phyloP scores from a whole-genome alignment of 148 eudicot species.

The Arbutus unedo region DNA sequence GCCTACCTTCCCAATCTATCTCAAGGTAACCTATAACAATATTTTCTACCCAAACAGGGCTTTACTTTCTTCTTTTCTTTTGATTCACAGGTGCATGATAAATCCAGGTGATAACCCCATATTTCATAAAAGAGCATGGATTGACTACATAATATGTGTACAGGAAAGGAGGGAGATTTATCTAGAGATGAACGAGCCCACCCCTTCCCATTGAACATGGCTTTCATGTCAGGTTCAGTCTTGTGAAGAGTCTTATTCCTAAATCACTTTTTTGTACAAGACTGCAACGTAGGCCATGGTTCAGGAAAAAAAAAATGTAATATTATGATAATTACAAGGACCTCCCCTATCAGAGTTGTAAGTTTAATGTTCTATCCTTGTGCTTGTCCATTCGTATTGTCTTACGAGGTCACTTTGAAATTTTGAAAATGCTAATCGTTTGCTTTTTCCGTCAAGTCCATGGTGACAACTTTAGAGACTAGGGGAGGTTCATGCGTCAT shows the following conservation, averaged over 20 bases:
- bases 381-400: background rate
- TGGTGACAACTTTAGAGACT: background rate
- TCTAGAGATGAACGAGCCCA: slow-evolving; percentile 38
- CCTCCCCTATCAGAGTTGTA: background rate
- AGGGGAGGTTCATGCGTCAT: background rate
- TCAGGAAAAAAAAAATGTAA: background rate
- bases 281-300: slow-evolving; percentile 8
- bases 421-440: background rate
- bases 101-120: slow-evolving; percentile 20
- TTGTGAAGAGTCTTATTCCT: slow-evolving; percentile 54
- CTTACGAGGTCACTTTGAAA: background rate
- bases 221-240: slow-evolving; percentile 74
- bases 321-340: background rate
- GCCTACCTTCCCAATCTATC: slow-evolving; percentile 78
- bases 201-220: slow-evolving; percentile 37
- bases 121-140: slow-evolving; percentile 15
- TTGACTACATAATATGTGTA: slow-evolving; percentile 31
- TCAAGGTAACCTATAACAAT: slow-evolving; percentile 51
- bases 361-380: background rate
- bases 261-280: slow-evolving; percentile 59
- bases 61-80: background rate
- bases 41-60: too few relatives aligned
- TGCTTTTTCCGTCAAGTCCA: background rate
- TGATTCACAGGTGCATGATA: background rate
- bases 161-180: slow-evolving; percentile 51